Base-by-base conservation (phyloP, 768 basidiomycete genomes). In the Mycena amicta region DNA sequence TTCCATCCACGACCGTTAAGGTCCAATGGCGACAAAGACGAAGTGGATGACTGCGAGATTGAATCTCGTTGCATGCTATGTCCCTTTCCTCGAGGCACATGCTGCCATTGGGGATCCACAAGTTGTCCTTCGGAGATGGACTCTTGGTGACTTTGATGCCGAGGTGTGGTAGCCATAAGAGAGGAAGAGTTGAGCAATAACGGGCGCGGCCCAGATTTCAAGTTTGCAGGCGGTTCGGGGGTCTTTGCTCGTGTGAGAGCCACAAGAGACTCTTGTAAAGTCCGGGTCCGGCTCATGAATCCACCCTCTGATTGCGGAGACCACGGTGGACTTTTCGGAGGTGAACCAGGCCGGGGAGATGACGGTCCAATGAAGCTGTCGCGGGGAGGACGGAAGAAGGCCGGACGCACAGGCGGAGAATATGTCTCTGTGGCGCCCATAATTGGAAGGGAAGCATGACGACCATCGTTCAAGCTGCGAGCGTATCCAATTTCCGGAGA, bases 161-260 rank as follows among this genome's bases (percentile, higher is more conserved):
- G 52, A 39, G 66, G 50, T 37, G 59, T 27, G 62, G 79, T 71
- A 2, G 78, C 77, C 15, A 84, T 74, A 3, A 77, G 67, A 15
- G 77, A 75, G 1, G 76, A 74, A 23, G 88, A 82, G 66, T 72
- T 84, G 37, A 93, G 76, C 46, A 91, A 72, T 31, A 93, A 75
- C 0, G 91, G 90, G 6, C 81, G 79, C 0, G 91, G 90, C 1
- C 75, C 87, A 49, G 76, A 72, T 74, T 82, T 89, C n/a, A n/a
- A n/a, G n/a, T n/a, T n/a, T 2, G 80, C 61, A 4, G 75, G 69
- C 23, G 78, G 71, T 15, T 74, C 63, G 43, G 58, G 45, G 13
- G 66, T 50, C 27, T 71, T 74, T 4, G 70, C 63, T 30, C 70
- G 66, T 2, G 77, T 74, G 50, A 84, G 70, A 23, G 79, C 71